Percentiles rank a stretch among this genome's conserved stretches.
phyloP scores from a whole-genome alignment of 805 yeast species.

The Lipomyces kockii region DNA sequence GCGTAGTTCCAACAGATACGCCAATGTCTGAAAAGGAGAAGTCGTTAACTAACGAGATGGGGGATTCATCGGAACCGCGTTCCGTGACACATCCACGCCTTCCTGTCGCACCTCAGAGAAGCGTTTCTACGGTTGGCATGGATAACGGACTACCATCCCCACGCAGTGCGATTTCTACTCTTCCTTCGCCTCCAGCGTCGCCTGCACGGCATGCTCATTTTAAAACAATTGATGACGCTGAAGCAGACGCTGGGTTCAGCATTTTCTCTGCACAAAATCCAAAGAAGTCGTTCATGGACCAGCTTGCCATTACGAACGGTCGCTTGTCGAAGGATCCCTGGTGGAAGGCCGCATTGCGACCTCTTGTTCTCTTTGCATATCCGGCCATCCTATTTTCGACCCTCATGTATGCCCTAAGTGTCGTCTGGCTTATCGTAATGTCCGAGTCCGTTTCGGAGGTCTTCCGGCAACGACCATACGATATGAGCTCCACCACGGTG shows the following conservation, averaged over 20 bases:
- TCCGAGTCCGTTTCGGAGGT: constrained; percentile 61
- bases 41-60: background rate
- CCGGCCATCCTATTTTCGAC: constrained; percentile 60
- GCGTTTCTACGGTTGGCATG: background rate
- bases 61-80: background rate
- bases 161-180: background rate
- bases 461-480: constrained; percentile 50
- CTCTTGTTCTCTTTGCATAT: constrained; percentile 55
- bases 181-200: constrained; percentile 5
- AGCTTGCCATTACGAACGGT: constrained; percentile 55
- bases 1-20: background rate
- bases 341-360: constrained; percentile 62
- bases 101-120: background rate
- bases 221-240: background rate
- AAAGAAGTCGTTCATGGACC: constrained; percentile 42
- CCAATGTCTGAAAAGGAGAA: background rate
- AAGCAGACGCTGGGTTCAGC: constrained; percentile 4
- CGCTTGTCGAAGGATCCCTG: constrained; percentile 55
- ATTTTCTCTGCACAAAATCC: constrained; percentile 16
- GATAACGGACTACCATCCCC: background rate
- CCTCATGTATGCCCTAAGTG: constrained; percentile 58
- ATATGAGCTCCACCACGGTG: constrained; percentile 27
- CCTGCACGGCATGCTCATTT: constrained; percentile 9
- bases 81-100: background rate
- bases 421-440: constrained; percentile 66